Percentiles rank a stretch among this genome's conserved stretches.
Evolutionary conservation across 2,329 filamentous ascomycete genomes (phyloP).

Genomic region (Coniochaeta ligniaria): DNA sequence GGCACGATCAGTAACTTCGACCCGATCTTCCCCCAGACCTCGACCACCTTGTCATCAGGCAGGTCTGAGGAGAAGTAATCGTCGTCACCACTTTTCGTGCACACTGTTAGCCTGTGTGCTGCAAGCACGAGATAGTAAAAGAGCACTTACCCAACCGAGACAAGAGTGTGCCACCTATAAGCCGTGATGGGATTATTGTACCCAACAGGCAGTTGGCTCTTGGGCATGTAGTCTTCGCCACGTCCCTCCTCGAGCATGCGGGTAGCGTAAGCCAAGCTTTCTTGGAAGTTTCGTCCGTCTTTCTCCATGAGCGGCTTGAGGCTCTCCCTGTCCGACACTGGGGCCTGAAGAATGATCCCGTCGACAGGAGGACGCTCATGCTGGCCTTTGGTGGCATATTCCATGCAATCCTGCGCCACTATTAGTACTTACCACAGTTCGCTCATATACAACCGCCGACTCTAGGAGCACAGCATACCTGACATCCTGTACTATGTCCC

Average conservation of each 20-base stretch:
- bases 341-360: conserved; percentile 73
- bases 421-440: conserved; percentile 3
- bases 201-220: conserved; percentile 30
- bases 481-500: conserved; percentile 53
- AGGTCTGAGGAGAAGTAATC: conserved; percentile 85
- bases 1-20: conserved; percentile 56
- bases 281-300: conserved; percentile 28
- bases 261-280: conserved; percentile 40
- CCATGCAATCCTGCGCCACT: conserved; percentile 43
- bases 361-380: conserved; percentile 50
- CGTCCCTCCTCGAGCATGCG: conserved; percentile 48
- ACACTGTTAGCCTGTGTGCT: background rate
- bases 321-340: conserved; percentile 70
- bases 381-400: conserved; percentile 39
- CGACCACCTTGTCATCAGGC: conserved; percentile 41
- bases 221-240: conserved; percentile 40
- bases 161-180: conserved; percentile 43
- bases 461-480: conserved; percentile 29
- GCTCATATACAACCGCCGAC: no score
- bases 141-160: conserved; percentile 38
- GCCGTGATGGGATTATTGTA: conserved; percentile 42
- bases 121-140: background rate
- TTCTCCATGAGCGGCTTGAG: conserved; percentile 35
- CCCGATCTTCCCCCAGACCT: conserved; percentile 57
- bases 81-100: conserved; percentile 58